Conservation (phyloP, 805 yeast genomes). For the Wickerhamomyces kurtzmanii region DNA sequence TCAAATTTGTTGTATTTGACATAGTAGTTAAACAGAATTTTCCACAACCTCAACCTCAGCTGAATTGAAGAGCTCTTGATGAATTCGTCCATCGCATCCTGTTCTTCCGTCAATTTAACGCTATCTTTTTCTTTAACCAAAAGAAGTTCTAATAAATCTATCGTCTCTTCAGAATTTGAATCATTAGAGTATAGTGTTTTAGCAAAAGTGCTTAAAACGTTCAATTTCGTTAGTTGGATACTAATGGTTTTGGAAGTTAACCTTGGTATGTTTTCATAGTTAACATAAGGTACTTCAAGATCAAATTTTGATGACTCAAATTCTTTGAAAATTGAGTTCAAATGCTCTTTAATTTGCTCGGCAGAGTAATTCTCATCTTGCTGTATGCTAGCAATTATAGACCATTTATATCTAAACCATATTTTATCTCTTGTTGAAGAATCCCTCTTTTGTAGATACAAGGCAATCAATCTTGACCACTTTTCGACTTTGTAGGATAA, state of each 20-base stretch:
- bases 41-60: slow-evolving; percentile 69
- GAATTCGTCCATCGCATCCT: slow-evolving; percentile 49
- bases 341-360: slow-evolving; percentile 15
- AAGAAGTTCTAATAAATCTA: slow-evolving; percentile 33
- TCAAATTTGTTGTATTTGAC: slow-evolving; percentile 16
- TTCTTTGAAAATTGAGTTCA: slow-evolving; percentile 12
- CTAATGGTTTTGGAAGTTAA: slow-evolving; percentile 39
- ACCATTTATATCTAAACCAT: slow-evolving; percentile 37
- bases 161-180: slow-evolving; percentile 17
- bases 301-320: slow-evolving; percentile 5
- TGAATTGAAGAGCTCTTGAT: slow-evolving; percentile 54
- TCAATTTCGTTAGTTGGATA: slow-evolving; percentile 59
- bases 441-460: no score
- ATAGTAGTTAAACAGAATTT: slow-evolving; percentile 52
- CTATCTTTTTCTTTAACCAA: slow-evolving; percentile 21
- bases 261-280: slow-evolving; percentile 50
- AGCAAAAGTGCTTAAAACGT: slow-evolving; percentile 59
- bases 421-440: no score
- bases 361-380: slow-evolving; percentile 25
- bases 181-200: slow-evolving; percentile 13
- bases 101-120: slow-evolving; percentile 17
- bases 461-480: no score
- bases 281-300: slow-evolving; percentile 34
- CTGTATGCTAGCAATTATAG: slow-evolving; percentile 32
- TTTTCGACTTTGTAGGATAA: no score